Base-by-base conservation (phyloP, 1,139 yeast species). In the Schwanniomyces etchellsii region DNA sequence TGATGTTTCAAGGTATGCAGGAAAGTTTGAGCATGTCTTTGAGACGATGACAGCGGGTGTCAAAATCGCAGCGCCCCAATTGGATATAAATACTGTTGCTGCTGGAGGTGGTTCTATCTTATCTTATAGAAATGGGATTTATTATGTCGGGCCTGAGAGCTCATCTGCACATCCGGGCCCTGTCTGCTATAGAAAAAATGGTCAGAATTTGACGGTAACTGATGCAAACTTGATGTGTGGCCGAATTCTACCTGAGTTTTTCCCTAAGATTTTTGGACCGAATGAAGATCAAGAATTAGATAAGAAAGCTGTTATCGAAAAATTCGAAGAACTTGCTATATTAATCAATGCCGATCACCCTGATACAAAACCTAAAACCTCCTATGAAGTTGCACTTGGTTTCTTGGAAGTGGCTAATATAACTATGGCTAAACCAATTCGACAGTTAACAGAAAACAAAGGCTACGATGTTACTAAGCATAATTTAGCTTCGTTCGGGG, bases 131-230 rank as follows among this genome's bases (percentile, higher is more conserved):
- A 70, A 71, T 38, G 77, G 77, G 3, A 52, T 71, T 14, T 73
- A 70, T 42, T 60, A 51, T 1, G 78, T 73, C 11, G 78, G 78
- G 3, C 78, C 78, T 1, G 77, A 73, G 38, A 60, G 71, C 31
- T 79, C 78, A 4, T 55, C 73, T 20, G 72, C 78, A 3, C 76
- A 73, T 39, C 78, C 78, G 2, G 78, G 78, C 5, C 79, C 78
- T 1, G 77, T 77, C 2, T 72, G 77, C 44, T 73, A 73, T 42
- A 52, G 76, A 28, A 73, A 73, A 37, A n/a, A n/a, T n/a, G 76
- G 75, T 4, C 78, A 78, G 9, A 78, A 77, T 1, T 48, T 72
- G 30, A 73, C 78, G 0, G 68, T 73, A 7, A 72, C 78, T 1
- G 78, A 72, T 45, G 79, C 79, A 7, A 72, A 72, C 35, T 44